Base-by-base conservation (phyloP, 768 basidiomycete species). In the Mrakia frigida region DNA sequence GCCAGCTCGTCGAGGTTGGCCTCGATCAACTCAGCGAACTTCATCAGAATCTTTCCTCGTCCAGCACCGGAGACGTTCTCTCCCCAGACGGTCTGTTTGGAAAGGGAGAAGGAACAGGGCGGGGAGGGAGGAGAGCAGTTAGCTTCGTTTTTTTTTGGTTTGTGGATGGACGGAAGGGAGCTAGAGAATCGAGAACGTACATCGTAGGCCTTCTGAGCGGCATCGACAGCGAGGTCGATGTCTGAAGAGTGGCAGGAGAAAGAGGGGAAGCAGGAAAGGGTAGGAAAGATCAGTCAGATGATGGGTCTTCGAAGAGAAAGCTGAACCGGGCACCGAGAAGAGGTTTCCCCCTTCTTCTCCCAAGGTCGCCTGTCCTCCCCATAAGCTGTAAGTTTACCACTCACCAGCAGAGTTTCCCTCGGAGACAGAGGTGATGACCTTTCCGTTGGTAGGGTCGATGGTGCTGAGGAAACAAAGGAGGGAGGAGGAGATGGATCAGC, bases 361-460 rank as follows among this genome's bases (percentile, higher is more conserved):
- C 37, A 39, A 50, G 46, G 16, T 21, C 2, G 2, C 37, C 37
- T 23, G 3, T 41, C 65, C 65, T 33, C 13, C 37, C 25, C 35
- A 0, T 2, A 1, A 11, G 3, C 3, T 5, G 18, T 2, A 14
- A 7, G 18, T 31, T 18, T 11, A 1, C 6, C 13, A 75, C 65
- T 39, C 52, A 75, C 74, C 74, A 31, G 56, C 59, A 35, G 39
- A 39, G 46, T 35, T 50, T 7, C 67, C 82, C 67, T 79, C 81
- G 28, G 81, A 70, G 50, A 82, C 78, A 21, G 85, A 76, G 0
- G 88, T 88, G 81, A 89, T 86, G 69, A 87, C 79, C 81, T 91
- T 86, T 60, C 91, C 92, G 28, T 83, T 92, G 0, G 90, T 87
- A 0, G 85, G 85, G 80, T 85, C 83, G 79, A 82, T 77, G 33